Conservation (phyloP, 2,329 filamentous ascomycete species). For the Blastomyces gilchristii region DNA sequence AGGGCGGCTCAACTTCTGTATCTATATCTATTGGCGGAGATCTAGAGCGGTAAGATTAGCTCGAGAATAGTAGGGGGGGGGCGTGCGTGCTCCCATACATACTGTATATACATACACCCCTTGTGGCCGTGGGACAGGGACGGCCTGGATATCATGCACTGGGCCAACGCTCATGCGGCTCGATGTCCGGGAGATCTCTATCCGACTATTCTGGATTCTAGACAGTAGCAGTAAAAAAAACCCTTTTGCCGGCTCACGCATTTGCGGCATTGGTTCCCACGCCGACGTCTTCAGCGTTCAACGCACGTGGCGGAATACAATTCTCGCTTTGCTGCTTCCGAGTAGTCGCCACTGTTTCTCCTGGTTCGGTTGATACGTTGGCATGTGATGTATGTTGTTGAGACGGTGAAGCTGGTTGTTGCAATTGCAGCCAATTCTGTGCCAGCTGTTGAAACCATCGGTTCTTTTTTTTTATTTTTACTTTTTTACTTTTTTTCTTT, state of each 20-base stretch:
- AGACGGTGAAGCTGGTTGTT: constrained; percentile 3
- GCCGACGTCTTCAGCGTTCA: neutral
- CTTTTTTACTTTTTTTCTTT: no score
- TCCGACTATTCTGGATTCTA: neutral
- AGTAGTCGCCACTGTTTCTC: no score
- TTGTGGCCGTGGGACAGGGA: neutral
- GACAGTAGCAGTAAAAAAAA: neutral
- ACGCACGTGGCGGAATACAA: neutral
- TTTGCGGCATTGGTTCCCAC: neutral
- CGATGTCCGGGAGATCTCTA: neutral
- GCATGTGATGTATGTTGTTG: constrained; percentile 1
- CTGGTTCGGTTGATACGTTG: neutral
- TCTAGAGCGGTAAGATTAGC: neutral
- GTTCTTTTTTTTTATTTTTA: no score
- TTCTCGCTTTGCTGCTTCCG: neutral
- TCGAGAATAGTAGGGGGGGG: neutral
- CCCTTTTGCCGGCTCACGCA: neutral
- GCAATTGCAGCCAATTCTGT: neutral
- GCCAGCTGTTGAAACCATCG: neutral
- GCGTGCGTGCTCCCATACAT: neutral
- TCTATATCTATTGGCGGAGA: neutral
- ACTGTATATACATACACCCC: no score
- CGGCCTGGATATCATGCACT: neutral
- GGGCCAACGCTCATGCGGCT: neutral
- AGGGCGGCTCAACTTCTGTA: neutral